These are phyloP conservation scores for Cercospora zeae-maydis DNA, from an alignment of 2,329 filamentous ascomycete genomes.

Conservation along the genomic window DNA sequence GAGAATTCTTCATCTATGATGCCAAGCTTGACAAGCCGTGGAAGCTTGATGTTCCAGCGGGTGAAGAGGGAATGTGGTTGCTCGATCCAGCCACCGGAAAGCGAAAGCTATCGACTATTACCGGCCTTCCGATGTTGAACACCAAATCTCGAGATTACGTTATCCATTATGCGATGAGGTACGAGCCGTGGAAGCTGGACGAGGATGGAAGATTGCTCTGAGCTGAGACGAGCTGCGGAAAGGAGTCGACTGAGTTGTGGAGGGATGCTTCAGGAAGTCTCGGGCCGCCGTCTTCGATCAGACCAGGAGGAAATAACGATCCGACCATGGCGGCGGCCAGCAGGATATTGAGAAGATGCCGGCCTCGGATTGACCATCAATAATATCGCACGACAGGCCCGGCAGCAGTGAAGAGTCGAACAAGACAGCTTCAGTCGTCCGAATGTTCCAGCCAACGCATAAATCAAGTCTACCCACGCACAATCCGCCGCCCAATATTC, in stretches of 20 bases:
- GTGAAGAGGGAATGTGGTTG: conserved; percentile 4
- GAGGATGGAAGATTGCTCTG: background rate
- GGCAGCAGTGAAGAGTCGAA: background rate
- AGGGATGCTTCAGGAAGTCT: background rate
- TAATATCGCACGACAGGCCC: background rate
- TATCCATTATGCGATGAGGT: background rate
- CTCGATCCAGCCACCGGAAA: background rate
- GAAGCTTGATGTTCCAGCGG: background rate
- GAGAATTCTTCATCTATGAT: background rate
- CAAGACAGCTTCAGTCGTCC: background rate
- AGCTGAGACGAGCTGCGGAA: background rate
- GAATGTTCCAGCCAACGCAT: background rate
- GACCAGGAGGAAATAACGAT: background rate
- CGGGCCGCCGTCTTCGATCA: background rate
- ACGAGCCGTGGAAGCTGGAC: background rate
- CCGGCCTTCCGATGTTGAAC: conserved; percentile 2
- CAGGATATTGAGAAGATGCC: background rate
- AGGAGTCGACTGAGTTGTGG: no score
- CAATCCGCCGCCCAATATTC: conserved; percentile 5
- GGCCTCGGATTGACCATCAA: background rate
- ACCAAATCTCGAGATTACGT: background rate
- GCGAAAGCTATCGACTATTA: background rate
- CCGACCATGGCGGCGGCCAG: background rate
- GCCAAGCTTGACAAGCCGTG: background rate
- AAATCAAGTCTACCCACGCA: background rate